phyloP scores from a whole-genome alignment of 768 basidiomycete species.

The Rossbeevera mucosa region DNA sequence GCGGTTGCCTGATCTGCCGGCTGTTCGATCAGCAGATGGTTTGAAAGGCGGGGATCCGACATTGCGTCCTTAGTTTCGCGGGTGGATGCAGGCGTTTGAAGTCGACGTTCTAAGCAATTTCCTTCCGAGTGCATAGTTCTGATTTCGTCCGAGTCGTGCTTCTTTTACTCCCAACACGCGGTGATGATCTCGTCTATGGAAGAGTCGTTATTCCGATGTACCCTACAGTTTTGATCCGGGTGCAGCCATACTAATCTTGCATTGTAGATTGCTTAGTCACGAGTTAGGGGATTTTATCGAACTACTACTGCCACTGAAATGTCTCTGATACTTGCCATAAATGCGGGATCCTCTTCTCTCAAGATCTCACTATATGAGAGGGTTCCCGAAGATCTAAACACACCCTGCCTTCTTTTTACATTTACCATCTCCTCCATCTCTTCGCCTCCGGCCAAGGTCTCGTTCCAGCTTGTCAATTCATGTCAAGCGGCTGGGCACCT shows the following conservation, averaged over 20 bases:
- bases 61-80: not conserved
- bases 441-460: conserved; percentile 49
- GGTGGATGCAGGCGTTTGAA: not conserved
- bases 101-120: not conserved
- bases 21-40: not conserved
- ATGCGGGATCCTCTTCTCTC: conserved; percentile 83
- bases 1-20: conserved; percentile 16
- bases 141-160: not conserved
- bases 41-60: conserved; percentile 3
- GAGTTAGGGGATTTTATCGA: not conserved
- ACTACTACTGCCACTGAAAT: not conserved
- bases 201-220: conserved; percentile 2
- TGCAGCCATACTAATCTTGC: not conserved
- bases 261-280: not conserved
- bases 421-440: conserved; percentile 57
- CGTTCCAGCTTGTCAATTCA: conserved; percentile 30
- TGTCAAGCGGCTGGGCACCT: conserved; percentile 5
- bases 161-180: conserved; percentile 2
- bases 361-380: conserved; percentile 67
- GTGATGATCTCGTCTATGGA: conserved; percentile 1
- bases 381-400: conserved; percentile 23
- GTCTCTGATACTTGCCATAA: conserved; percentile 60
- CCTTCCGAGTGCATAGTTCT: not conserved
- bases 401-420: conserved; percentile 44
- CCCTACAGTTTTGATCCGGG: not conserved